A percentile compares a stretch with the other conserved stretches of the same genome.
phyloP scores from a whole-genome alignment of 306 rosid genomes.

The Fragaria ananassa region DNA sequence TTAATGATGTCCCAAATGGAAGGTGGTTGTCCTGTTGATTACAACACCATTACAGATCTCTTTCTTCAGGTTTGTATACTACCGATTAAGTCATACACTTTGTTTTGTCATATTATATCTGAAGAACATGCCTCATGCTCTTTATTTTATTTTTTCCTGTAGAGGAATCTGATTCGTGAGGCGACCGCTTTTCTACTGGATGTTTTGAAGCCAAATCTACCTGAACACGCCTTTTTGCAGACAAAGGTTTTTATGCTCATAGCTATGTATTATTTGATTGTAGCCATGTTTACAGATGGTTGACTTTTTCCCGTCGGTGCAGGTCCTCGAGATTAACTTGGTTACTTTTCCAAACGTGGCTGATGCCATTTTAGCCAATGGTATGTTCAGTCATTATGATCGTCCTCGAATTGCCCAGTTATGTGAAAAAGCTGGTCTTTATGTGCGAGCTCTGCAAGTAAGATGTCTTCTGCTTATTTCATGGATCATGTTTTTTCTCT shows the following conservation, averaged over 20 bases:
- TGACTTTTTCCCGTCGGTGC: slow-evolving; percentile 26
- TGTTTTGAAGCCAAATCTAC: slow-evolving; percentile 94
- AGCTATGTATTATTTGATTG: slow-evolving; percentile 9
- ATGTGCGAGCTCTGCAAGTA: slow-evolving; percentile 93
- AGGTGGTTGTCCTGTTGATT: slow-evolving; percentile 97
- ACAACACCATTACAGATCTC: slow-evolving; percentile 96
- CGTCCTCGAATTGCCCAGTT: slow-evolving; percentile 97
- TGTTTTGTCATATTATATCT: neutral
- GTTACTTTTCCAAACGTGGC: slow-evolving; percentile 98
- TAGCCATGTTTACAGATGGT: slow-evolving; percentile 21
- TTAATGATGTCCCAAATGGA: slow-evolving; percentile 99
- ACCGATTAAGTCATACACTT: neutral
- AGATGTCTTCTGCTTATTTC: slow-evolving; percentile 27
- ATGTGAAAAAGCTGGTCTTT: slow-evolving; percentile 97
- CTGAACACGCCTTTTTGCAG: slow-evolving; percentile 90
- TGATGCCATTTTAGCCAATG: slow-evolving; percentile 96
- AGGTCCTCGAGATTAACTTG: slow-evolving; percentile 96
- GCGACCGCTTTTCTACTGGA: slow-evolving; percentile 95
- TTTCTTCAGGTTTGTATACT: slow-evolving; percentile 81
- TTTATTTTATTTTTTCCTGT: slow-evolving; percentile 18
- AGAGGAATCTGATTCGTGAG: slow-evolving; percentile 99
- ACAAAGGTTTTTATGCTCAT: slow-evolving; percentile 60
- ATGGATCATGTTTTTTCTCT: neutral
- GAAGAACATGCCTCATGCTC: neutral
- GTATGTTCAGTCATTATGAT: slow-evolving; percentile 98